phyloP scores from a whole-genome alignment of 306 rosid genomes.

The Chamaecrista fasciculata region DNA sequence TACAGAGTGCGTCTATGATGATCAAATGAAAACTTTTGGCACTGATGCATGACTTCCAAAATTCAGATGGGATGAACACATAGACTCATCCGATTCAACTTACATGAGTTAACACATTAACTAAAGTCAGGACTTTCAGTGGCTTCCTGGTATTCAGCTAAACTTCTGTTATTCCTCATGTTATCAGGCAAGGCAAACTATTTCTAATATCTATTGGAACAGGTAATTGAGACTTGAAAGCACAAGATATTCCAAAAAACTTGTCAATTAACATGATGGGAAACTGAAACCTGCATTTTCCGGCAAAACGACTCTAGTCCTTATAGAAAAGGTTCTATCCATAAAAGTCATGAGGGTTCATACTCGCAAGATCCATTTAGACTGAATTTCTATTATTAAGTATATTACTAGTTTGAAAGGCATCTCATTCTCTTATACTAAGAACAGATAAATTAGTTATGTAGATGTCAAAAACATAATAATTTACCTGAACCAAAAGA shows the following conservation, averaged over 20 bases:
- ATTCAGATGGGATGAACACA: background rate
- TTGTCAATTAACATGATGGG: background rate
- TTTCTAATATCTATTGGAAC: slow-evolving; percentile 1
- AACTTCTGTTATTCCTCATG: slow-evolving; percentile 1
- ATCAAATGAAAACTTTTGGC: background rate
- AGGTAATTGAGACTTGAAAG: background rate
- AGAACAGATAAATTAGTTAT: background rate
- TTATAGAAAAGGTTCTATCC: background rate
- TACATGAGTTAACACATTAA: background rate
- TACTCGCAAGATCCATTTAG: background rate
- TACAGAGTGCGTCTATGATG: background rate
- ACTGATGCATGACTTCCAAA: slow-evolving; percentile 9
- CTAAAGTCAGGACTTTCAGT: background rate
- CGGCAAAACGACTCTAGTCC: background rate
- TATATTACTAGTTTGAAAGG: background rate
- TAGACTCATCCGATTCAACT: background rate
- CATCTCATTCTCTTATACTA: too few species aligned
- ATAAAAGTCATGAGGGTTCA: background rate
- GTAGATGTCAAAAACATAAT: background rate
- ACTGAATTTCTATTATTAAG: background rate
- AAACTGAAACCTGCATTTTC: background rate
- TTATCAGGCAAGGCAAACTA: background rate
- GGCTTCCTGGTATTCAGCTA: background rate
- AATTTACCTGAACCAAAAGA: slow-evolving; percentile 13
- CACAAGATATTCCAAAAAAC: background rate